phyloP scores from a whole-genome alignment of 148 eudicot species.

The Simmondsia chinensis region DNA sequence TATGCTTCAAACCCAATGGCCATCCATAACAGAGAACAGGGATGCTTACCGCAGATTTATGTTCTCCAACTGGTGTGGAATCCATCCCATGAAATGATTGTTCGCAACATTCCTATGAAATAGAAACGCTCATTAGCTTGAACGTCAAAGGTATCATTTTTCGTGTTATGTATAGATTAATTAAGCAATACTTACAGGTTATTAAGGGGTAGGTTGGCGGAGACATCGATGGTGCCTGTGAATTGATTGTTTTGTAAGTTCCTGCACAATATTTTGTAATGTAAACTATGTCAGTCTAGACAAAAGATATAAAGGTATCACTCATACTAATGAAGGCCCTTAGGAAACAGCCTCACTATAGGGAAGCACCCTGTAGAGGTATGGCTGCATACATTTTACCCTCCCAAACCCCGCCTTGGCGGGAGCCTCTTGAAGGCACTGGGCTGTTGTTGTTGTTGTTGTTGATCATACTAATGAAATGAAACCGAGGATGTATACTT shows the following conservation, averaged over 20 bases:
- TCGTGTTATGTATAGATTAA: not conserved
- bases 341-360: too few species aligned
- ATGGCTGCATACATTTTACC: too few species aligned
- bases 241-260: constrained; percentile 89
- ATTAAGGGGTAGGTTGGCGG: constrained; percentile 69
- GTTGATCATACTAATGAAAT: not conserved
- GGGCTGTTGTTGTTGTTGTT: too few species aligned
- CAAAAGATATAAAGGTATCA: not conserved
- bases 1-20: too few species aligned
- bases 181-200: constrained; percentile 52
- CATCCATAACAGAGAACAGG: too few species aligned
- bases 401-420: too few species aligned
- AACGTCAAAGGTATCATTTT: not conserved
- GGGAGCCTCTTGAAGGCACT: too few species aligned
- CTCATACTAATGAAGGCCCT: too few species aligned
- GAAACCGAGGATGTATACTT: constrained; percentile 21
- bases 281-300: not conserved
- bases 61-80: constrained; percentile 62
- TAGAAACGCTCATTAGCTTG: not conserved
- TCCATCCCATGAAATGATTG: constrained; percentile 85
- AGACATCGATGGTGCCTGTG: constrained; percentile 83
- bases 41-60: constrained; percentile 72
- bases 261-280: constrained; percentile 32
- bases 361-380: not conserved
- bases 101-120: constrained; percentile 66